Evolutionary conservation across 257 asterid species (phyloP), one percentile per base, ranked within the genome.

Genomic region (Sherardia arvensis): DNA sequence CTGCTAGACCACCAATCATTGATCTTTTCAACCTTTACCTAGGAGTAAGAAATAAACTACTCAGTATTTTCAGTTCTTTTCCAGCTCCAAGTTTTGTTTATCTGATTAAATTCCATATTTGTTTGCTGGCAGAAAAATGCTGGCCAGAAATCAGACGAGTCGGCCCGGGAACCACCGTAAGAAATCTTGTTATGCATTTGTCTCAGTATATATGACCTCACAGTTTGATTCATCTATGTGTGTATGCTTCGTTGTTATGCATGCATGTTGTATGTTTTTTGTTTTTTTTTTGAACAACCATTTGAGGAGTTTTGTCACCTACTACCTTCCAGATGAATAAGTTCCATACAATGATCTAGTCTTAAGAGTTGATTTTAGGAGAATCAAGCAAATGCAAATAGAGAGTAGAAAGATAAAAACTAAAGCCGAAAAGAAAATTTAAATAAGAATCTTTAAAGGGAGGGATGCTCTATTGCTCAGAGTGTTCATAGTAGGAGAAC

Each of bases 1-100:
- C 95, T 9, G 91, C 97, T 64, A 81, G 94, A 4, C 82, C 84
- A 34, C 81, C 91, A 57, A 78, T 90, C 45, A 53, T 85, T 64
- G 95, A 90, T 71, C 91, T 90, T 70, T 85, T 90, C 80, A 83
- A 81, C 70, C 86, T 86, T 48, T 90, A 87, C 74, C 71, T 90
- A 59, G 97, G 97, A 75, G 84, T 87, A 76, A 70, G 89, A 55
- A 17, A 23, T 29, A 36, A 45, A 49, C 27, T 43, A 43, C 14
- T 36, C 45, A 36, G 2, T 3, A 4, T 43, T 7, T 43, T 17
- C 51, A 6, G n/a, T n/a, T 21, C 12, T 1, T 22, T n/a, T 25
- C 22, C 32, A 11, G 1, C 26, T 1, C 17, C 5, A 7, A 4
- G n/a, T n/a, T 8, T 29, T 63, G 40, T 27, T 61, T 53, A 20